phyloP scores from a whole-genome alignment of 2,329 filamentous ascomycete species.

The Nemania sp. region DNA sequence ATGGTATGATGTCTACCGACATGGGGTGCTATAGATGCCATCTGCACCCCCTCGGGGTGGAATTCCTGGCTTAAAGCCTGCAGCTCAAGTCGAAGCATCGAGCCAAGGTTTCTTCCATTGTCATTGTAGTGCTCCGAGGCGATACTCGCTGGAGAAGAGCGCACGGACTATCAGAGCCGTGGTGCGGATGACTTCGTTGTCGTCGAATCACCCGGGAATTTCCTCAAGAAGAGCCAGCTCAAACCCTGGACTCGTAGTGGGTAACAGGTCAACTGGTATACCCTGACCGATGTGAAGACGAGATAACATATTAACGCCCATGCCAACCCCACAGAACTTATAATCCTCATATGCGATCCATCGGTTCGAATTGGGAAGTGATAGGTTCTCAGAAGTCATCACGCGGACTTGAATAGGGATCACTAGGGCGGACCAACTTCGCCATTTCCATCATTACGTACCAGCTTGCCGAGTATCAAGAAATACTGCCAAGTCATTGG shows the following conservation, averaged over 20 bases:
- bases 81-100: neutral
- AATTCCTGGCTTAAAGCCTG: neutral
- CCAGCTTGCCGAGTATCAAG: neutral
- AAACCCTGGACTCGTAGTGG: neutral
- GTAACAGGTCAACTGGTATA: neutral
- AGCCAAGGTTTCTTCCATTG: slow-evolving; percentile 3
- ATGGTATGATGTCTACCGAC: slow-evolving; percentile 8
- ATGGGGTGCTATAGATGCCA: neutral
- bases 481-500: neutral
- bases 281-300: neutral
- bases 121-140: neutral
- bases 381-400: slow-evolving; percentile 5
- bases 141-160: neutral
- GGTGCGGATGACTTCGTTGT: neutral
- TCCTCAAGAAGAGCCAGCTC: neutral
- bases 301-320: slow-evolving; percentile 3
- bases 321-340: slow-evolving; percentile 14
- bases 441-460: neutral
- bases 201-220: neutral
- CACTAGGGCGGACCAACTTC: slow-evolving; percentile 2
- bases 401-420: slow-evolving; percentile 11
- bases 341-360: slow-evolving; percentile 1
- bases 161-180: neutral
- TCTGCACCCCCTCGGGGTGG: neutral
- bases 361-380: slow-evolving; percentile 16